A percentile compares a stretch with the other conserved stretches of the same genome.
These are phyloP conservation scores for Phialophora verrucosa DNA, from an alignment of 2,329 filamentous ascomycete genomes.

Conservation along the genomic window DNA sequence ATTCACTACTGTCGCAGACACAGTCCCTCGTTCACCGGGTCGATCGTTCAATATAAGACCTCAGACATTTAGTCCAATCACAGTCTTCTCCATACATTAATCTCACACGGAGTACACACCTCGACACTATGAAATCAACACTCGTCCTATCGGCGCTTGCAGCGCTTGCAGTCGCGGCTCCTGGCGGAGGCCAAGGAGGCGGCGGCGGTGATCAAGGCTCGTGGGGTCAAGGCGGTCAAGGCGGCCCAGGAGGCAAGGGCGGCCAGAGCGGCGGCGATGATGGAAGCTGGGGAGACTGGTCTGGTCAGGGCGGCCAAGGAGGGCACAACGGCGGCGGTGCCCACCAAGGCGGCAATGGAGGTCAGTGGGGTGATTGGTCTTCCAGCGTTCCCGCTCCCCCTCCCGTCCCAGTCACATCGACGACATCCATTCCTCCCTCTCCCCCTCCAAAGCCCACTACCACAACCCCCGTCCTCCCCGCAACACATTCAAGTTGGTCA, in stretches of 20 bases:
- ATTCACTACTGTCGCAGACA: slow-evolving; percentile 30
- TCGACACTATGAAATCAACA: slow-evolving; percentile 35
- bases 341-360: slow-evolving; percentile 21
- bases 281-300: slow-evolving; percentile 32
- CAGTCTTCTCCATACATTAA: slow-evolving; percentile 9
- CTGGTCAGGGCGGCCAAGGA: slow-evolving; percentile 8
- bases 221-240: slow-evolving; percentile 20
- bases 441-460: slow-evolving; percentile 14
- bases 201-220: slow-evolving; percentile 19
- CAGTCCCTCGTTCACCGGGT: slow-evolving; percentile 30
- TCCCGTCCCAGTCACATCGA: slow-evolving; percentile 15
- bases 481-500: slow-evolving; percentile 10
- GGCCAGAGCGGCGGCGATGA: slow-evolving; percentile 24
- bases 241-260: slow-evolving; percentile 30
- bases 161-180: slow-evolving; percentile 34
- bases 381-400: slow-evolving; percentile 8
- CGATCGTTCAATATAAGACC: slow-evolving; percentile 14
- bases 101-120: slow-evolving; percentile 8
- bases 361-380: slow-evolving; percentile 25
- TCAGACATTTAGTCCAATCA: slow-evolving; percentile 17
- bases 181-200: slow-evolving; percentile 24
- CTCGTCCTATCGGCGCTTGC: slow-evolving; percentile 34
- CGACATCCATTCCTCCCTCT: slow-evolving; percentile 19
- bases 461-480: background rate
- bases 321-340: slow-evolving; percentile 21